Evolutionary conservation across 169 alveolate species (phyloP).

Genomic region (Cyclospora cayetanensis): DNA sequence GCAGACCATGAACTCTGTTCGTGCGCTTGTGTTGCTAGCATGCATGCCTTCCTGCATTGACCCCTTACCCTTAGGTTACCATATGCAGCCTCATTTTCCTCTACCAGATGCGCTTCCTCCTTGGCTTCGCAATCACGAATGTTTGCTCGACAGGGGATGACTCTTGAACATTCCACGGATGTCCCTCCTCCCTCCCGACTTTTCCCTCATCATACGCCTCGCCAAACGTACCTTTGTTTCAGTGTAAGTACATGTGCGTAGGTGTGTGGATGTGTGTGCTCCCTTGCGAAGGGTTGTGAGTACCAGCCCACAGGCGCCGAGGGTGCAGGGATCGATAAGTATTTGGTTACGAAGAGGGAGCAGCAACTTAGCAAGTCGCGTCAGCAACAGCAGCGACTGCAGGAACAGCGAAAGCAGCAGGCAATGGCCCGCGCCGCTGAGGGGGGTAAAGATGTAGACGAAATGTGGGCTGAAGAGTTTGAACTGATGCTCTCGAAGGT

Average conservation of each 20-base stretch:
- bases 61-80: no score
- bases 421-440: background rate
- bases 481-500: constrained; percentile 46
- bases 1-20: no score
- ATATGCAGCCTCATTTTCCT: no score
- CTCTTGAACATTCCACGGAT: no score
- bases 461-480: constrained; percentile 67
- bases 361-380: background rate
- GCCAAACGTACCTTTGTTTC: no score
- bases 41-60: no score
- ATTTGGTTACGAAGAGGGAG: constrained; percentile 78
- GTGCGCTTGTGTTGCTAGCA: no score
- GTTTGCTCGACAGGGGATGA: no score
- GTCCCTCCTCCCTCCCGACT: no score
- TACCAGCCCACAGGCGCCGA: constrained; percentile 89
- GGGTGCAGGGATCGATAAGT: constrained; percentile 85
- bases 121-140: no score
- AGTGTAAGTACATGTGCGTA: background rate
- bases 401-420: constrained; percentile 17
- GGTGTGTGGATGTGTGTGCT: background rate
- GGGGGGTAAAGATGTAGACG: constrained; percentile 52
- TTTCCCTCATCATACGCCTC: no score
- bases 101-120: no score
- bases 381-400: constrained; percentile 12
- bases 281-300: background rate